Evolutionary conservation across 2,329 filamentous ascomycete genomes (phyloP).

Genomic region (Sclerotinia subarctica): DNA sequence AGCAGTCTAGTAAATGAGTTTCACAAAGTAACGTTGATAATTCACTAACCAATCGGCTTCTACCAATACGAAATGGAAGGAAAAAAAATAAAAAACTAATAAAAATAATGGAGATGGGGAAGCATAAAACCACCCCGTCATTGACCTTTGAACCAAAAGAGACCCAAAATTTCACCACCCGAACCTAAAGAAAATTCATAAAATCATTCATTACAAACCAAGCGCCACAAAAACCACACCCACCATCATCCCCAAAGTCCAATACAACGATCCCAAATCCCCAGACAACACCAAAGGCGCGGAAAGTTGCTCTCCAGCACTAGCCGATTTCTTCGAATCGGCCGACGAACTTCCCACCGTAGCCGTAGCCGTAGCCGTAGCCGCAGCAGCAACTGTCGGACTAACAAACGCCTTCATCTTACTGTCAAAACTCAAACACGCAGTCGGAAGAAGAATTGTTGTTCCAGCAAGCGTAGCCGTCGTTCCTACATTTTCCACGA

Average conservation of each 20-base stretch:
- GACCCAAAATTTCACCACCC: no score
- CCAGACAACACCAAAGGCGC: not conserved
- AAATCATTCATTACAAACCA: not conserved
- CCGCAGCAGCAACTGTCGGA: not conserved
- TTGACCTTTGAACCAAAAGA: no score
- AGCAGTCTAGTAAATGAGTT: no score
- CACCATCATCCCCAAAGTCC: not conserved
- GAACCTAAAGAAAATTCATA: not conserved
- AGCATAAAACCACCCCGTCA: no score
- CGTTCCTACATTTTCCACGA: not conserved
- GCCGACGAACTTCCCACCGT: not conserved
- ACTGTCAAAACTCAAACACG: conserved; percentile 14
- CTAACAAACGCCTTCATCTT: not conserved
- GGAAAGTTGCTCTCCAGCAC: not conserved
- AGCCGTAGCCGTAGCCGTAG: not conserved
- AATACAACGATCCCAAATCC: not conserved
- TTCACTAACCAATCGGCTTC: no score
- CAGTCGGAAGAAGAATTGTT: not conserved
- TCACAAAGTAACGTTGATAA: no score
- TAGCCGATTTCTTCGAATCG: not conserved
- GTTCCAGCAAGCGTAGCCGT: conserved; percentile 3
- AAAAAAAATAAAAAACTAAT: no score
- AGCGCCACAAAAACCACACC: conserved; percentile 5
- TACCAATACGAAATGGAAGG: no score
- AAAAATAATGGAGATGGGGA: no score